These are phyloP conservation scores for Populus deltoides DNA, from an alignment of 345 rosid genomes.

Conservation along the genomic window DNA sequence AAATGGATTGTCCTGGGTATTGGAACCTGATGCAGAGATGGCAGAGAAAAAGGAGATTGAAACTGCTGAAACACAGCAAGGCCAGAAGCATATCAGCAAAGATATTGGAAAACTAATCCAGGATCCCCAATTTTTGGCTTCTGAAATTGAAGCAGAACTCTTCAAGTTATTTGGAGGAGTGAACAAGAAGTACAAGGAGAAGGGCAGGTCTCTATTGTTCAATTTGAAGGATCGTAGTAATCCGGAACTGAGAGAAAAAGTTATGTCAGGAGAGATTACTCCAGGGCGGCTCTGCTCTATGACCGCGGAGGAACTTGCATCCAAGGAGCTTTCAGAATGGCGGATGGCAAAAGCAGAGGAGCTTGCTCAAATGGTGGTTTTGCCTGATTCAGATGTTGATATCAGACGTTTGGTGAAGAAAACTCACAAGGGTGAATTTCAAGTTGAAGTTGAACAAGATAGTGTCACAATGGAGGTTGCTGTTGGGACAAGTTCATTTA, in stretches of 20 bases:
- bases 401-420: conserved; percentile 75
- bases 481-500: conserved; percentile 40
- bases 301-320: conserved; percentile 95
- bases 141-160: conserved; percentile 67
- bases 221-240: conserved; percentile 85
- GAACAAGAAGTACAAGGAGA: conserved; percentile 92
- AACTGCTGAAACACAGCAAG: conserved; percentile 19
- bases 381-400: conserved; percentile 73
- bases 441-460: conserved; percentile 73
- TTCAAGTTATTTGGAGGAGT: conserved; percentile 86
- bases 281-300: conserved; percentile 73
- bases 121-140: conserved; percentile 57
- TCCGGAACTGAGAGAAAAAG: conserved; percentile 81
- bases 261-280: conserved; percentile 63
- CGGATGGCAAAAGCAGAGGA: conserved; percentile 92
- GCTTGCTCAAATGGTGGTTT: conserved; percentile 88
- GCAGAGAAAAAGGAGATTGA: conserved; percentile 32
- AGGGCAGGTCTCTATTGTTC: conserved; percentile 81
- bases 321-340: conserved; percentile 92
- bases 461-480: conserved; percentile 57
- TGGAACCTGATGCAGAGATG: conserved; percentile 49
- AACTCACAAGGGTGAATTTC: conserved; percentile 95
- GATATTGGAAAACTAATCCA: conserved; percentile 17
- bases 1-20: conserved; percentile 85
- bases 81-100: conserved; percentile 14